phyloP scores from a whole-genome alignment of 352 stramenopile genomes.

The Globisporangium spinosum region DNA sequence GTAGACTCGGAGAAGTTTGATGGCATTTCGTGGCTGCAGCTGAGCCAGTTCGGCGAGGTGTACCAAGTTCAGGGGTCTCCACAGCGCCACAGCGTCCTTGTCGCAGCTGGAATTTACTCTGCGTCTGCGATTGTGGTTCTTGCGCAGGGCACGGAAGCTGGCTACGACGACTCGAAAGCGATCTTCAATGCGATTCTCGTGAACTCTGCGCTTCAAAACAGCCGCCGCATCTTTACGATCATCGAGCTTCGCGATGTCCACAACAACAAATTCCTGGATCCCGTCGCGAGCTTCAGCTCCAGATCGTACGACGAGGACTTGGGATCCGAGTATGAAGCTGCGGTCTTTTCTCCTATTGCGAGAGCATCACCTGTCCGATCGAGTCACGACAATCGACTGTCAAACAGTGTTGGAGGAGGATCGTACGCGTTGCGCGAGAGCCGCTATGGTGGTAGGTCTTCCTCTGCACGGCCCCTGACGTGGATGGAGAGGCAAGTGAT shows the following conservation, averaged over 20 bases:
- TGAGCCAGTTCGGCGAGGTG: slow-evolving; percentile 66
- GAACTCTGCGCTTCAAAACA: slow-evolving; percentile 62
- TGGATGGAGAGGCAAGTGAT: slow-evolving; percentile 38
- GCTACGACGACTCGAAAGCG: slow-evolving; percentile 79
- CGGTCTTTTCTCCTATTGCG: background rate
- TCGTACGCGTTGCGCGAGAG: slow-evolving; percentile 1
- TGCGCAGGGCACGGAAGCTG: slow-evolving; percentile 64
- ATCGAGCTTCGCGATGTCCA: slow-evolving; percentile 82
- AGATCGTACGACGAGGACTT: slow-evolving; percentile 15
- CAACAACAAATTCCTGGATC: slow-evolving; percentile 82
- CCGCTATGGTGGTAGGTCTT: slow-evolving; percentile 24
- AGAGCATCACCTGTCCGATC: background rate
- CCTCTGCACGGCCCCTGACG: slow-evolving; percentile 32
- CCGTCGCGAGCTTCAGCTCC: slow-evolving; percentile 59
- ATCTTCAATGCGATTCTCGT: slow-evolving; percentile 87
- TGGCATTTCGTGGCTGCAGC: slow-evolving; percentile 55
- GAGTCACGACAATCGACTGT: background rate
- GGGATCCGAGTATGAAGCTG: slow-evolving; percentile 2
- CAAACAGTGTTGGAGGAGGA: background rate
- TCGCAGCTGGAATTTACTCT: slow-evolving; percentile 71
- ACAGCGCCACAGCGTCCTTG: slow-evolving; percentile 66
- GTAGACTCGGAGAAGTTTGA: slow-evolving; percentile 72
- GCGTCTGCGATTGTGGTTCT: slow-evolving; percentile 80
- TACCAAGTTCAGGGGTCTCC: slow-evolving; percentile 80
- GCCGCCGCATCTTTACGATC: slow-evolving; percentile 73